phyloP scores from a whole-genome alignment of 2,329 filamentous ascomycete species.

The Periconia macrospinosa region DNA sequence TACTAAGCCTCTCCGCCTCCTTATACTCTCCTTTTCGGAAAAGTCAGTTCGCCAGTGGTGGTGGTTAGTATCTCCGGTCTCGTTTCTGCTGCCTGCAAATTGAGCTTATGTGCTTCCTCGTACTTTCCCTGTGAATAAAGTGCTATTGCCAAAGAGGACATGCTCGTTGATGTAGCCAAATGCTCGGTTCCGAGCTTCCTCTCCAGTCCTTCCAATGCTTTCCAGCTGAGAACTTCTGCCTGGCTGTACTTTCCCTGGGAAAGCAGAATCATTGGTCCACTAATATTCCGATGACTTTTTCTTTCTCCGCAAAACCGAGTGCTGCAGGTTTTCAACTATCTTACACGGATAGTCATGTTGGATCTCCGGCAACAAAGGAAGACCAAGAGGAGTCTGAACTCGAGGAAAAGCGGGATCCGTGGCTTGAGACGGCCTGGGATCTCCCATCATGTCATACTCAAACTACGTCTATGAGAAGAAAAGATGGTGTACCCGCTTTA shows the following conservation, averaged over 20 bases:
- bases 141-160: background rate
- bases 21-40: background rate
- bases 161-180: constrained; percentile 1
- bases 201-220: background rate
- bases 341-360: no score
- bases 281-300: constrained; percentile 1
- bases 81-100: constrained; percentile 1
- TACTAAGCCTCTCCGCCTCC: background rate
- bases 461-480: no score
- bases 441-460: no score
- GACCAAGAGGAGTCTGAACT: no score
- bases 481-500: no score
- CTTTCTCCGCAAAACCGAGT: no score
- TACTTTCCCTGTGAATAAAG: constrained; percentile 5
- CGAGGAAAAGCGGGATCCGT: no score
- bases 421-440: no score
- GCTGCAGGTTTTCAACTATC: no score
- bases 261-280: constrained; percentile 4
- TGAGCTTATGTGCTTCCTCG: constrained; percentile 4
- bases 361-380: no score
- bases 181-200: constrained; percentile 2
- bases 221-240: constrained; percentile 1
- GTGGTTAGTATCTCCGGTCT: constrained; percentile 3
- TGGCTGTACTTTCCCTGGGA: constrained; percentile 1
- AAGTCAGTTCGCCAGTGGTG: background rate